phyloP scores from a whole-genome alignment of 1,139 yeast genomes.

The Protomyces arabidopsidicola region DNA sequence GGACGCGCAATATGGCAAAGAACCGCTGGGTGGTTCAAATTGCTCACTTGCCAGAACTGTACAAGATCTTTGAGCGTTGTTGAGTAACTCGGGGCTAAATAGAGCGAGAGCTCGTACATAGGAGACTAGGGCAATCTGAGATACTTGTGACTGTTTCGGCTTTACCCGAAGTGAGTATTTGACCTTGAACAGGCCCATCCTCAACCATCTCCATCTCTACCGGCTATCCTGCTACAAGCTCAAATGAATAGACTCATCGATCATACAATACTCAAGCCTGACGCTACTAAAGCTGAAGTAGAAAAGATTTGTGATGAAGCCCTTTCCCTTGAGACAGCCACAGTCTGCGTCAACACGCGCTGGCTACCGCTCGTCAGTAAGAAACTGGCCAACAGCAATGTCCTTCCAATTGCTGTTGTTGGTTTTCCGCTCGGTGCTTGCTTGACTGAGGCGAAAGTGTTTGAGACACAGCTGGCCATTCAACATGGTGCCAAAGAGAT shows the following conservation, averaged over 20 bases:
- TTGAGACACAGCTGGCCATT: background rate
- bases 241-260: background rate
- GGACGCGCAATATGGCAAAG: constrained; percentile 50
- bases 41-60: constrained; percentile 87
- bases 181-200: background rate
- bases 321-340: background rate
- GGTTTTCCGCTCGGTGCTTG: constrained; percentile 4
- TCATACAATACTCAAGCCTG: constrained; percentile 1
- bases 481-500: background rate
- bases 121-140: too few relatives aligned
- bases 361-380: background rate
- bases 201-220: background rate
- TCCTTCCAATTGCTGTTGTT: background rate
- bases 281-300: background rate
- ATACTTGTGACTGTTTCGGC: background rate
- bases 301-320: background rate
- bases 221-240: background rate
- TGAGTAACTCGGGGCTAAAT: constrained; percentile 36
- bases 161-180: background rate
- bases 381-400: background rate
- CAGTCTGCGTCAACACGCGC: constrained; percentile 4
- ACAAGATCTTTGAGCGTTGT: constrained; percentile 89
- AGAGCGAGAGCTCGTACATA: too few relatives aligned
- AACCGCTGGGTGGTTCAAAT: constrained; percentile 61
- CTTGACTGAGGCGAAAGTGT: background rate